phyloP scores from a whole-genome alignment of 371 early-diverging fungal genomes.

The Circinella umbellata region DNA sequence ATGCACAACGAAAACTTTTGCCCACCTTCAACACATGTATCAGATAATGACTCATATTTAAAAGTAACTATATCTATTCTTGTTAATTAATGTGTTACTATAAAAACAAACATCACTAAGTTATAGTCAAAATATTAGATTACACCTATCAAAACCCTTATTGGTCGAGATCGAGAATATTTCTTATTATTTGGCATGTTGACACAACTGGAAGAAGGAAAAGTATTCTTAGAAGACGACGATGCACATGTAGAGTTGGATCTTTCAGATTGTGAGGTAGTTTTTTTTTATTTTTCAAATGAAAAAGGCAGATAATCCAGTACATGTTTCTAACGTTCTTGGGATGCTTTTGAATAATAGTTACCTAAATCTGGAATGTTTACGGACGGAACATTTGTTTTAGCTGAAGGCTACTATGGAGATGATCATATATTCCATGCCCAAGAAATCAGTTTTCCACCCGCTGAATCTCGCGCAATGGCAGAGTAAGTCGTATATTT shows the following conservation, averaged over 20 bases:
- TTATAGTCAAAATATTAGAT: slow-evolving; percentile 46
- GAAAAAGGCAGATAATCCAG: not conserved
- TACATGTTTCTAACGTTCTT: not conserved
- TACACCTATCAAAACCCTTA: slow-evolving; percentile 82
- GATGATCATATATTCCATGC: slow-evolving; percentile 74
- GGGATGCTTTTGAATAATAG: slow-evolving; percentile 26
- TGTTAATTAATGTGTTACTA: too few species aligned
- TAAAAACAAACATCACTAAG: too few species aligned
- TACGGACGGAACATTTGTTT: slow-evolving; percentile 82
- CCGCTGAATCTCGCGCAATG: slow-evolving; percentile 68
- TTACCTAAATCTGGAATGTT: slow-evolving; percentile 71
- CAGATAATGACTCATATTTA: slow-evolving; percentile 35
- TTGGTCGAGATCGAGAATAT: slow-evolving; percentile 72
- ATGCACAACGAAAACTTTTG: slow-evolving; percentile 83
- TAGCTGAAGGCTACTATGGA: slow-evolving; percentile 80
- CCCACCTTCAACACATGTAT: slow-evolving; percentile 59
- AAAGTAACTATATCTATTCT: slow-evolving; percentile 27
- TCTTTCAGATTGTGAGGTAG: slow-evolving; percentile 41
- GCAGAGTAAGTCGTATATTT: slow-evolving; percentile 55
- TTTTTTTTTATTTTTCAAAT: not conserved
- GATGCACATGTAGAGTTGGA: slow-evolving; percentile 78
- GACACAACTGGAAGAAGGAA: slow-evolving; percentile 82
- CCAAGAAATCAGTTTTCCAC: slow-evolving; percentile 75
- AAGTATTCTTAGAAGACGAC: slow-evolving; percentile 84
- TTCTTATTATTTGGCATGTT: slow-evolving; percentile 91